phyloP scores from a whole-genome alignment of 495 filamentous ascomycete genomes.

The Xylaria scruposa region DNA sequence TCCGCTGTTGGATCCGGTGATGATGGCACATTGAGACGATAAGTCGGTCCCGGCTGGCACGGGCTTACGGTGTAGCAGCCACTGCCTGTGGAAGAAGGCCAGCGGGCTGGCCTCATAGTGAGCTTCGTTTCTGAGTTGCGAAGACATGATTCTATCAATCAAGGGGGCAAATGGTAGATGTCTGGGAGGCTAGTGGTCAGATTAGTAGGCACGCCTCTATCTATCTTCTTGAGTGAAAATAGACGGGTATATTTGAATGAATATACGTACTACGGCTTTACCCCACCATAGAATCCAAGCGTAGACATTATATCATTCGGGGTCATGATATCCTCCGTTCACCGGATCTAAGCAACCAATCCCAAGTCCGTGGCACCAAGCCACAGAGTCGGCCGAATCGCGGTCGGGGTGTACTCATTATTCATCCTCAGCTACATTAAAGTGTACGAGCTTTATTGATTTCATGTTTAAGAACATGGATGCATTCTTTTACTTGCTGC shows the following conservation, averaged over 20 bases:
- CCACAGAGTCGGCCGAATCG: slow-evolving; percentile 2
- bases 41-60: slow-evolving; percentile 32
- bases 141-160: slow-evolving; percentile 28
- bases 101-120: slow-evolving; percentile 26
- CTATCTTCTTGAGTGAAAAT: background rate
- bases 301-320: background rate
- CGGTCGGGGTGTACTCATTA: background rate
- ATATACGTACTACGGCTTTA: background rate
- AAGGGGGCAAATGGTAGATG: background rate
- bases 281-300: background rate
- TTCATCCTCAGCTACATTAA: background rate
- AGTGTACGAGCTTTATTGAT: background rate
- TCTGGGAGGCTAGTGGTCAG: background rate
- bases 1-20: slow-evolving; percentile 64
- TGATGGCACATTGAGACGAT: slow-evolving; percentile 53
- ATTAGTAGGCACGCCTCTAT: background rate
- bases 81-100: slow-evolving; percentile 38
- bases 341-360: background rate
- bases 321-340: background rate
- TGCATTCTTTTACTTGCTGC: background rate
- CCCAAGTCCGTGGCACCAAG: background rate
- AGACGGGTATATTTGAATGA: background rate
- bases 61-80: slow-evolving; percentile 33
- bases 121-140: slow-evolving; percentile 30
- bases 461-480: background rate